Conservation (phyloP, 805 yeast genomes). For the Jamesozyma jinghongensis region DNA sequence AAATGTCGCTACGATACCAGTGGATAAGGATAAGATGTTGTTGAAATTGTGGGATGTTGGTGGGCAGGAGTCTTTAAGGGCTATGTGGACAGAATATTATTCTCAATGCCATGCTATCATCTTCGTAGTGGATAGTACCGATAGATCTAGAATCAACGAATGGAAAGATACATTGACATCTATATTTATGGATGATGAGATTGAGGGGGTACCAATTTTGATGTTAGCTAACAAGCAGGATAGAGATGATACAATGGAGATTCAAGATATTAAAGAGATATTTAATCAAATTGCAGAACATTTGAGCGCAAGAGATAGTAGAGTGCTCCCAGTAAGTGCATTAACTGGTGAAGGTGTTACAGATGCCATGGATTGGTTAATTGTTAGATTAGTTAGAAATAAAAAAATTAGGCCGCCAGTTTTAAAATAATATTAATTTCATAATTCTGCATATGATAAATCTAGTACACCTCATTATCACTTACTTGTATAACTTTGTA, state of each 20-base stretch:
- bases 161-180: constrained; percentile 55
- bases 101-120: constrained; percentile 82
- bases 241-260: constrained; percentile 56
- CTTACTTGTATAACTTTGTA: no score
- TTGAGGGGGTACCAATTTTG: constrained; percentile 76
- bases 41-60: constrained; percentile 95
- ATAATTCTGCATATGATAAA: no score
- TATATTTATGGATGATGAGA: constrained; percentile 48
- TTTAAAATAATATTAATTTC: constrained; percentile 14
- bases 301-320: constrained; percentile 81
- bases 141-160: constrained; percentile 71
- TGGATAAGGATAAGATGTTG: constrained; percentile 27
- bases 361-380: constrained; percentile 87
- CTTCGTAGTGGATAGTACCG: constrained; percentile 88
- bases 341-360: constrained; percentile 66
- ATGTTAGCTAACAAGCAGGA: constrained; percentile 97
- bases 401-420: constrained; percentile 33
- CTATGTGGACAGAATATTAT: constrained; percentile 84
- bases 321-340: constrained; percentile 86
- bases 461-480: background rate
- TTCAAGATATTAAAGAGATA: constrained; percentile 72
- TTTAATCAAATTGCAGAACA: constrained; percentile 75
- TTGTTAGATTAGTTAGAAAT: constrained; percentile 50
- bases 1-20: constrained; percentile 49
- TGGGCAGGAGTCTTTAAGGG: constrained; percentile 79